Evolutionary conservation across 148 eudicot species (phyloP).

Genomic region (Vaccinium myrtillus): DNA sequence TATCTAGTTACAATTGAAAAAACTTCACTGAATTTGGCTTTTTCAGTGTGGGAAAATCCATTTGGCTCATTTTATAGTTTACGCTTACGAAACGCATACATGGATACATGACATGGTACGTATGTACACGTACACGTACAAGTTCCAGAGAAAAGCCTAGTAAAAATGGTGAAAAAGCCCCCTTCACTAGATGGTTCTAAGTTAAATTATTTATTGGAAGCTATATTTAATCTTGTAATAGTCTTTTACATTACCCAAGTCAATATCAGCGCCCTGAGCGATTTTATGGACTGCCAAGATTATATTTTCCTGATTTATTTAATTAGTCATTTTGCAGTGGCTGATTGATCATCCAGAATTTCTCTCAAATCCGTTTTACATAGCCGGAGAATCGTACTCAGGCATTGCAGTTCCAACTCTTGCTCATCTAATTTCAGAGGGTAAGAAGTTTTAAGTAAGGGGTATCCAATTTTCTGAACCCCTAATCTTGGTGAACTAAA

Average conservation of each 20-base stretch:
- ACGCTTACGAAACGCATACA: not conserved
- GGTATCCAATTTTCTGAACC: not conserved
- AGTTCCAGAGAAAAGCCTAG: not conserved
- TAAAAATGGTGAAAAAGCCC: not conserved
- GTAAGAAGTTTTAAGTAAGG: not conserved
- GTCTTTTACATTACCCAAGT: not conserved
- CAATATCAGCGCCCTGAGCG: not conserved
- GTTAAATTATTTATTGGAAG: not conserved
- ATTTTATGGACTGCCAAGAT: not conserved
- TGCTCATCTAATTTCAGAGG: slow-evolving; percentile 12
- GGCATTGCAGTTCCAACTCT: slow-evolving; percentile 17
- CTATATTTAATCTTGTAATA: too few species aligned
- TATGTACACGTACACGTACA: not conserved
- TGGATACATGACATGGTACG: not conserved
- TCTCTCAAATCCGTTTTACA: slow-evolving; percentile 3
- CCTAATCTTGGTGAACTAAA: not conserved
- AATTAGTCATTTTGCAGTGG: slow-evolving; percentile 7
- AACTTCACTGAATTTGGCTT: too few species aligned
- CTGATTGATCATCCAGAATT: slow-evolving; percentile 20
- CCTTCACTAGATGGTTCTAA: not conserved
- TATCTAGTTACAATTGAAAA: not conserved
- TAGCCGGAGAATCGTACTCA: slow-evolving; percentile 20
- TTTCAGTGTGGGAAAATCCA: not conserved
- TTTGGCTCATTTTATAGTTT: not conserved
- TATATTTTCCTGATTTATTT: not conserved